Evolutionary conservation across 164 flowering plant species (phyloP), one percentile per base, ranked within the genome.

Genomic region (Magnolia sinica): DNA sequence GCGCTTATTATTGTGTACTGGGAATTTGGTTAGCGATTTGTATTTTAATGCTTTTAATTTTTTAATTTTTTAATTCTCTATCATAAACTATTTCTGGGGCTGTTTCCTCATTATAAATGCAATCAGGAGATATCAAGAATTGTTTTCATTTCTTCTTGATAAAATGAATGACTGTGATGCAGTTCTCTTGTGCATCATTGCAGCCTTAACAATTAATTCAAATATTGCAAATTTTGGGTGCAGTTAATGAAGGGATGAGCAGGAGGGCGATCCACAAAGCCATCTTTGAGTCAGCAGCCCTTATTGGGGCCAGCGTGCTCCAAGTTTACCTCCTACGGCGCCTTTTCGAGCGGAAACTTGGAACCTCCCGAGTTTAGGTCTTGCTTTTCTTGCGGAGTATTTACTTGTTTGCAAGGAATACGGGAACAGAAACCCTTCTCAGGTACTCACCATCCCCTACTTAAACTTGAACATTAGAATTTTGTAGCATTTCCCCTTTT

Each of bases 191-290:
- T 37, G 45, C 45, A 37, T 37, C 45, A 37, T 37, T 37, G 45
- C 7, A 37, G 45, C 45, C 45, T 37, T 37, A 37, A 37, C 45
- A 37, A 37, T 37, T 55, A 11, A 55, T 55, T 55, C 61, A 55
- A 55, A 9, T 16, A 10, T 55, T 55, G 61, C 2, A 55, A 55
- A 55, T 55, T 71, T 14, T 23, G 51, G 64, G 50, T 87, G 87
- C 97, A 96, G 99, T 90, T 68, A 94, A 92, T 79, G 98, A 94
- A 70, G 89, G 82, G 73, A 92, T 96, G 99, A 90, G 96, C 87
- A 74, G 69, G 72, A 89, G 97, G 76, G 93, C 96, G 16, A 70
- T 94, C 70, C 91, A 94, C 84, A 96, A 96, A 82, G 97, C 99
- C 6, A 63, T 92, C 8, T 82, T 80, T 50, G 99, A 96, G 81